These are phyloP conservation scores for Suillus americanus DNA, from an alignment of 768 basidiomycete species.

Conservation along the genomic window DNA sequence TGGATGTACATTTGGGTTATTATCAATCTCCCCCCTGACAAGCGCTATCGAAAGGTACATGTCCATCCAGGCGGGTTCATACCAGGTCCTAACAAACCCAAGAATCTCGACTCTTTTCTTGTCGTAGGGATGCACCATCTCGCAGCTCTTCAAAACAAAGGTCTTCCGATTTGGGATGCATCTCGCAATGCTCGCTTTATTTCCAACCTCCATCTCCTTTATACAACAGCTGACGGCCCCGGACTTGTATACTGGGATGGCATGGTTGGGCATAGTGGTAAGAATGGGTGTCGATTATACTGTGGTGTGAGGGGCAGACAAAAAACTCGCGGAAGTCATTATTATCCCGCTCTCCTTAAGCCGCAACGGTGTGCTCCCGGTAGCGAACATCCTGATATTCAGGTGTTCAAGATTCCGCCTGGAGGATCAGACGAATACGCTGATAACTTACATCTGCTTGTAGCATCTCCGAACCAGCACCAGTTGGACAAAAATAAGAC, in stretches of 20 bases:
- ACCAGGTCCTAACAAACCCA: too few relatives aligned
- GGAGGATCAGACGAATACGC: conserved; percentile 5
- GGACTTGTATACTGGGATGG: conserved; percentile 29
- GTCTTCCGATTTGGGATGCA: too few relatives aligned
- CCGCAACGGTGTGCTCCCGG: conserved; percentile 27
- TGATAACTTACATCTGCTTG: not conserved
- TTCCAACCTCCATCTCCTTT: conserved; percentile 11
- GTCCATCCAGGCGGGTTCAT: too few relatives aligned
- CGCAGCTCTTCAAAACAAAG: too few relatives aligned
- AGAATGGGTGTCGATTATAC: conserved; percentile 32
- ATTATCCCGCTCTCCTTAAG: conserved; percentile 31
- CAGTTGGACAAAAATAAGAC: conserved; percentile 24
- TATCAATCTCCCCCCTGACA: too few relatives aligned
- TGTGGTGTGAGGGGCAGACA: conserved; percentile 29
- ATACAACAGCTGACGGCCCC: not conserved
- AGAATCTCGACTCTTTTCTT: too few relatives aligned
- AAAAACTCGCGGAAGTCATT: conserved; percentile 24
- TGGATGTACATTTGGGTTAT: too few relatives aligned
- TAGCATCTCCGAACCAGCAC: not conserved
- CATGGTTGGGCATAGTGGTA: conserved; percentile 31
- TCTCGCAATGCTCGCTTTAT: not conserved
- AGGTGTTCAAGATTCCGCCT: conserved; percentile 14
- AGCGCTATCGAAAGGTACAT: too few relatives aligned
- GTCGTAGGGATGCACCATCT: too few relatives aligned
- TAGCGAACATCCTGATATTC: conserved; percentile 29